These are phyloP conservation scores for Lignosus rhinocerotis DNA, from an alignment of 1,284 basidiomycete species.

Conservation along the genomic window DNA sequence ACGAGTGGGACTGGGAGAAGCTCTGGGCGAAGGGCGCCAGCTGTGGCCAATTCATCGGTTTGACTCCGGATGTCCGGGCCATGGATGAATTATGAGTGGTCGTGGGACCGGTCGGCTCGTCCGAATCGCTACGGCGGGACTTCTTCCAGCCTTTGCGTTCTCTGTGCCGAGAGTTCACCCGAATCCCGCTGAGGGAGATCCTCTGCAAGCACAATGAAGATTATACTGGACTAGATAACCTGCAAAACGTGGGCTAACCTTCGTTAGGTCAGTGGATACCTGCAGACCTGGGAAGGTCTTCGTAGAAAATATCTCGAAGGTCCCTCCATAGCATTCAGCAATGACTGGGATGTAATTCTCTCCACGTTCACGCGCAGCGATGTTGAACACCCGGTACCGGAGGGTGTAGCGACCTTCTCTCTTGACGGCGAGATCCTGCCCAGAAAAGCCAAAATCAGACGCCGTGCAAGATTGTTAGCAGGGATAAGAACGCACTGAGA, in stretches of 20 bases:
- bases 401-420: constrained; percentile 30
- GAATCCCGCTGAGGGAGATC: neutral
- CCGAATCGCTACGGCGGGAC: neutral
- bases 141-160: neutral
- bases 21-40: neutral
- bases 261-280: constrained; percentile 71
- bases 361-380: constrained; percentile 22
- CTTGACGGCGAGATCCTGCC: constrained; percentile 26
- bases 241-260: constrained; percentile 39
- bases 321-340: constrained; percentile 53
- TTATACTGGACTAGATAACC: neutral
- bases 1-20: neutral
- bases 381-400: constrained; percentile 30
- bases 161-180: constrained; percentile 2
- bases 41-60: neutral
- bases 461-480: neutral
- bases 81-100: neutral
- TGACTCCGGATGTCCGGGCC: neutral
- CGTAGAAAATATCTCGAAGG: constrained; percentile 70
- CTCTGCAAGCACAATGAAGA: neutral
- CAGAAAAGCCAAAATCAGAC: no score
- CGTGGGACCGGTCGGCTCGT: neutral
- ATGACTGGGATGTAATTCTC: constrained; percentile 50
- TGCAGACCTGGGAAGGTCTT: constrained; percentile 75
- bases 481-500: constrained; percentile 49